Evolutionary conservation across 2,329 filamentous ascomycete species (phyloP), one percentile per base, ranked within the genome.

Genomic region (Colletotrichum camelliae): DNA sequence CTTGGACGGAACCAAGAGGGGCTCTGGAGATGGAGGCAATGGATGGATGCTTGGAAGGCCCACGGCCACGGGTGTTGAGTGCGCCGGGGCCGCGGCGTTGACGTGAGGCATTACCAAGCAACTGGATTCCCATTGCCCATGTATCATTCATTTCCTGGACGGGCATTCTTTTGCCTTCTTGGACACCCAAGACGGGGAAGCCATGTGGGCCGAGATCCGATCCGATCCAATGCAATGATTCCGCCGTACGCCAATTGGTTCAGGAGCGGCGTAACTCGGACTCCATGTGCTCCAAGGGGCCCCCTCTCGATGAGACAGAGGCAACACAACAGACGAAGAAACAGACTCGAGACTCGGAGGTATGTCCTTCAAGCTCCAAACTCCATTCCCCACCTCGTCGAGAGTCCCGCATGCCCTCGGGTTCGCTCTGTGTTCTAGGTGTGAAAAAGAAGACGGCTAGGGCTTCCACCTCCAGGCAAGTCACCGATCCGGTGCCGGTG

Each of bases 101-200:
- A 65, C 70, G 70, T 73, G 73, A 75, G 57, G 55, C 64, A 75
- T 73, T 65, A 75, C 70, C 70, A 75, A 75, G 64, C 64, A 69
- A 73, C 33, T 65, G 70, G 70, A 68, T 52, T 52, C n/a, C n/a
- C 24, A 18, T 52, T 21, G 43, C n/a, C n/a, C 43, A 52, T 52
- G 43, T 12, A 52, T 21, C n/a, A 52, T 52, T 52, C 24, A 27
- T 15, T 27, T 43, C 37, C 16, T 68, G 48, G 48, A 58, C 48
- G 66, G 52, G 52, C 66, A 24, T 29, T n/a, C 18, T 29, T 72
- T 64, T 58, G 52, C 16, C n/a, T 37, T 60, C 68, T 52, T 39
- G n/a, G 31, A 55, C 18, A 60, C 29, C 7, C 8, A 52, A 52
- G 35, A 52, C 43, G 13, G 68, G 57, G 39, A 21, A 71, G 48